phyloP scores from a whole-genome alignment of 2,329 filamentous ascomycete genomes.

The Cadophora sp. region DNA sequence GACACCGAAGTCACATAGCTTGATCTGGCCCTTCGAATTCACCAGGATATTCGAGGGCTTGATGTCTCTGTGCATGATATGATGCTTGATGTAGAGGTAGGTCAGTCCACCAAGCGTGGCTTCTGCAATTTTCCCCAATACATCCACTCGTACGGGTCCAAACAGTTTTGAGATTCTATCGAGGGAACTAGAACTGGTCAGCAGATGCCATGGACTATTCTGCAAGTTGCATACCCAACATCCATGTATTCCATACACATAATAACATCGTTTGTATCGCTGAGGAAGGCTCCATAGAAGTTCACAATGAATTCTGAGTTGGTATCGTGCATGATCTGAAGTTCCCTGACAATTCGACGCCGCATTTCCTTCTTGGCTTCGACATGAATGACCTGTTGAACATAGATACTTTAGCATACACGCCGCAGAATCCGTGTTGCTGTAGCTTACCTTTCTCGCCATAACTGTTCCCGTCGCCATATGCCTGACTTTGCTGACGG shows the following conservation, averaged over 20 bases:
- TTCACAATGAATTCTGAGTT: constrained; percentile 97
- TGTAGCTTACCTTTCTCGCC: constrained; percentile 83
- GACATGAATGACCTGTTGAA: constrained; percentile 86
- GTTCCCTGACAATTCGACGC: constrained; percentile 94
- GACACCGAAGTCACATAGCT: constrained; percentile 98
- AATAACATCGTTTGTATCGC: constrained; percentile 95
- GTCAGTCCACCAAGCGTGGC: constrained; percentile 91
- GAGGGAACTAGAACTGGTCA: constrained; percentile 69
- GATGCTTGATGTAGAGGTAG: constrained; percentile 93
- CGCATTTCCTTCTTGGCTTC: constrained; percentile 97
- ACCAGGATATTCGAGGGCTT: constrained; percentile 98
- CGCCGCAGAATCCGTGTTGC: background rate
- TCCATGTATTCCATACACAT: constrained; percentile 99
- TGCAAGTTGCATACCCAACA: constrained; percentile 75
- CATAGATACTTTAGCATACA: constrained; percentile 9
- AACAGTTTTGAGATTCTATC: constrained; percentile 95
- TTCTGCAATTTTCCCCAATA: constrained; percentile 96
- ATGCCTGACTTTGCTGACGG: constrained; percentile 97
- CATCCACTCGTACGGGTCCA: constrained; percentile 92
- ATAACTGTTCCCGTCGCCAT: constrained; percentile 93
- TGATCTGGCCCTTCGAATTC: constrained; percentile 93
- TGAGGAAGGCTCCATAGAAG: constrained; percentile 97
- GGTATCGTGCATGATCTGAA: constrained; percentile 98
- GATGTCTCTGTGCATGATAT: constrained; percentile 99
- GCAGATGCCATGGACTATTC: constrained; percentile 18